Evolutionary conservation across 164 flowering plant species (phyloP).

Genomic region (Chimonanthus salicifolius): DNA sequence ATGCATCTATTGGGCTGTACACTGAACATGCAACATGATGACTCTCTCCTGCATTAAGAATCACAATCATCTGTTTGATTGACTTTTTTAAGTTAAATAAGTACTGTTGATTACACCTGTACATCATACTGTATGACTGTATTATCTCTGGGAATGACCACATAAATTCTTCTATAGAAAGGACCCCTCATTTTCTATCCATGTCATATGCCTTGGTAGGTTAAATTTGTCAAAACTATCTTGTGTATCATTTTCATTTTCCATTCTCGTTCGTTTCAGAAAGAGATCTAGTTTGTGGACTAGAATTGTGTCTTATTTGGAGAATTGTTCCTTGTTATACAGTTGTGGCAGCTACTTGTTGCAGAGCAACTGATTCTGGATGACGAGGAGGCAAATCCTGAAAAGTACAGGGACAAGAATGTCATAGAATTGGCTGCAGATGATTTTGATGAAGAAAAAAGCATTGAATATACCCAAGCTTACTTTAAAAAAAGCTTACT

Average conservation of each 20-base stretch:
- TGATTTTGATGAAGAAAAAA: constrained; percentile 63
- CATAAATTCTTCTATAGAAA: too few species aligned
- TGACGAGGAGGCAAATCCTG: constrained; percentile 84
- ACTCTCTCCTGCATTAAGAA: neutral
- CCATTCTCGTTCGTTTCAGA: neutral
- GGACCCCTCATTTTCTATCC: neutral
- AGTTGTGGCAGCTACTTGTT: constrained; percentile 93
- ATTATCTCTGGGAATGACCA: too few species aligned
- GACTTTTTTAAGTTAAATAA: neutral
- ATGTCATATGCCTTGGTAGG: neutral
- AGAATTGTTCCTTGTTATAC: constrained; percentile 21
- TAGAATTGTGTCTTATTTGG: constrained; percentile 4
- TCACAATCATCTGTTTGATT: neutral
- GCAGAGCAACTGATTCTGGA: constrained; percentile 95
- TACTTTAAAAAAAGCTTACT: constrained; percentile 48
- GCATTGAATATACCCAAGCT: constrained; percentile 51
- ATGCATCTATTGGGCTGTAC: neutral
- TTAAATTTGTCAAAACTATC: neutral
- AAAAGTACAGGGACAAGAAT: constrained; percentile 64
- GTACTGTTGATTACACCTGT: neutral
- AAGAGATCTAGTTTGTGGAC: too few species aligned
- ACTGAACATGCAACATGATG: neutral
- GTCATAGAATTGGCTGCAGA: constrained; percentile 50
- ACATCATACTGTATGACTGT: too few species aligned
- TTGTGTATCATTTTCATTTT: neutral